Evolutionary conservation across 345 rosid species (phyloP), one percentile per base, ranked within the genome.

Genomic region (Melaleuca alternifolia): DNA sequence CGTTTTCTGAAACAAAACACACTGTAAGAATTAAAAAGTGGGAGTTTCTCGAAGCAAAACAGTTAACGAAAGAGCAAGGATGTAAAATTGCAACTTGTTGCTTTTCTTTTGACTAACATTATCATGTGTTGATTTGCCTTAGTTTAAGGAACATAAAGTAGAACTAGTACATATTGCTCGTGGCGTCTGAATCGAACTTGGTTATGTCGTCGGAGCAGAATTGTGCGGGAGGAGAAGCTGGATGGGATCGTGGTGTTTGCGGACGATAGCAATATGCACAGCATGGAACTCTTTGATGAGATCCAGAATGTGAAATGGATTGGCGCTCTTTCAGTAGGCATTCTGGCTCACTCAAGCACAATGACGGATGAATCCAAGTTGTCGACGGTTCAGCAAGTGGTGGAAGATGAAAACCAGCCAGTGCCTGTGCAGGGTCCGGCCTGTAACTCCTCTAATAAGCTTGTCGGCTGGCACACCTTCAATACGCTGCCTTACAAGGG

Each of bases 371-470:
- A 92, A 88, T 88, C 92, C n/a, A 85, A 91, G 11, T 85, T 82
- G 54, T 88, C 82, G 8, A 84, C 16, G 44, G 87, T 85, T 84
- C 86, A 84, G 85, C 89, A 90, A 83, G 90, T 71, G 87, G 92
- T 89, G 30, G 89, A 62, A 33, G 93, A 89, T 88, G 93, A 88
- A 53, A 94, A 82, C 79, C 87, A 88, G 23, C 83, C 88, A 30
- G 87, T 98, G 86, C 99, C 98, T 5, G 90, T 98, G 30, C 99
- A 98, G 88, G 99, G 99, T 50, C 99, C 99, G 4, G 97, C 99
- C 12, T 98, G 99, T 91, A 96, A 96, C 87, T 90, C 94, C 0
- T 93, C 97, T 1, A 88, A 93, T 87, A 88, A 88, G 86, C 89
- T 98, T 89, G 89, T 91, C 13, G 99, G 99, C 7, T 98, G 99